Conservation (phyloP, 768 basidiomycete genomes). For the Hemileccinum rubropunctum region DNA sequence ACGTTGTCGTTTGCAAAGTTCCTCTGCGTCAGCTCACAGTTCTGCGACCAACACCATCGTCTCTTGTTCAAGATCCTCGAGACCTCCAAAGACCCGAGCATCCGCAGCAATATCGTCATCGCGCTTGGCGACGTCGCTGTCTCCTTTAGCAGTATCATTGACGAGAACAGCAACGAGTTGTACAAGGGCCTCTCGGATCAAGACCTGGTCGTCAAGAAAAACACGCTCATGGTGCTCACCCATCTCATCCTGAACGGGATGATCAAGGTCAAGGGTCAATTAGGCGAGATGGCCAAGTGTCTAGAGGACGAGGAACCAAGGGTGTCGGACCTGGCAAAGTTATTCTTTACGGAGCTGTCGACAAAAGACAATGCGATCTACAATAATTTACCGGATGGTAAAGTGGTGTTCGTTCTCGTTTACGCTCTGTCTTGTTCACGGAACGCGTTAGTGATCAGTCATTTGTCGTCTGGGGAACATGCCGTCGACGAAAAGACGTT, state of each 20-base stretch:
- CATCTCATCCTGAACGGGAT: slow-evolving; percentile 97
- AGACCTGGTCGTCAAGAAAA: slow-evolving; percentile 93
- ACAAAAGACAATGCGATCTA: slow-evolving; percentile 99
- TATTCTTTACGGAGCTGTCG: slow-evolving; percentile 95
- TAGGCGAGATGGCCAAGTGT: slow-evolving; percentile 99
- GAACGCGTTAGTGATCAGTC: slow-evolving; percentile 74
- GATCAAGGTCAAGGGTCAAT: slow-evolving; percentile 99
- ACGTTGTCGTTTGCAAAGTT: slow-evolving; percentile 92
- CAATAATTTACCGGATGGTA: slow-evolving; percentile 96
- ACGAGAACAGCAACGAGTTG: slow-evolving; percentile 94
- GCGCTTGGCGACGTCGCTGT: slow-evolving; percentile 97
- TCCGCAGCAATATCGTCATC: slow-evolving; percentile 95
- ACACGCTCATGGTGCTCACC: slow-evolving; percentile 97
- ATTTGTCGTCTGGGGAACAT: slow-evolving; percentile 86
- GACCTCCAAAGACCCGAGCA: slow-evolving; percentile 83
- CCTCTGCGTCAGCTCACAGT: slow-evolving; percentile 91
- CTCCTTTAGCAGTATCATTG: slow-evolving; percentile 95
- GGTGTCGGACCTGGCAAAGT: slow-evolving; percentile 91
- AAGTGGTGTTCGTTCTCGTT: no score
- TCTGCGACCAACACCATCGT: slow-evolving; percentile 87
- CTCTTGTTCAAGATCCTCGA: slow-evolving; percentile 94
- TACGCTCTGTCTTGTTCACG: background rate
- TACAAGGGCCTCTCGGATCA: slow-evolving; percentile 91
- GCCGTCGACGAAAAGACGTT: slow-evolving; percentile 92
- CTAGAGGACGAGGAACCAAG: slow-evolving; percentile 86